Conservation (phyloP, 139 green algal genomes). For the Haematococcus lacustris region DNA sequence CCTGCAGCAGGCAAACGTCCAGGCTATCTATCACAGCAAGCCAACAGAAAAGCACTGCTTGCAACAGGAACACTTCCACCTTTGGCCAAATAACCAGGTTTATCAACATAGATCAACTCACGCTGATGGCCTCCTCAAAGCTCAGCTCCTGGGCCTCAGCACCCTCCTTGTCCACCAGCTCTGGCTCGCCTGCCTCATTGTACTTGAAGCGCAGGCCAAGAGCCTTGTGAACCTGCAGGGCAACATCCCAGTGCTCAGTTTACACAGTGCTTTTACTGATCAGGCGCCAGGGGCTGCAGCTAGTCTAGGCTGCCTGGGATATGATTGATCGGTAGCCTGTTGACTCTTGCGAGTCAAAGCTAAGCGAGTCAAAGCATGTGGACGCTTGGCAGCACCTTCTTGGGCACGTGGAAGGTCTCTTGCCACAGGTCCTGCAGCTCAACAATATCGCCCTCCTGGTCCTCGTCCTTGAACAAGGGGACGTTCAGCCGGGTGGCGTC, state of each 20-base stretch:
- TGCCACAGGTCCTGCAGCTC: slow-evolving; percentile 36
- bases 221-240: not conserved
- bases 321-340: too few species aligned
- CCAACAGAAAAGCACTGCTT: not conserved
- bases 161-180: slow-evolving; percentile 18
- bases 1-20: slow-evolving; percentile 1
- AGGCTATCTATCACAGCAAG: too few species aligned
- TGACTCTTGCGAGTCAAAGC: not conserved
- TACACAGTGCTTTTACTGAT: too few species aligned
- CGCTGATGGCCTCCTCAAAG: too few species aligned
- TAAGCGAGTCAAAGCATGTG: not conserved
- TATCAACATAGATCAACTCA: not conserved
- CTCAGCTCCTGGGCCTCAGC: too few species aligned
- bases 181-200: slow-evolving; percentile 24
- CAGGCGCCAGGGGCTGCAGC: too few species aligned
- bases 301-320: too few species aligned
- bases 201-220: slow-evolving; percentile 21
- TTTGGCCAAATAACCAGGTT: not conserved
- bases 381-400: not conserved
- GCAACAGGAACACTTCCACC: too few species aligned
- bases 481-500: slow-evolving; percentile 10
- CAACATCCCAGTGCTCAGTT: too few species aligned
- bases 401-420: slow-evolving; percentile 19
- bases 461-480: slow-evolving; percentile 8
- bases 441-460: slow-evolving; percentile 37